Evolutionary conservation across 2,329 filamentous ascomycete species (phyloP).

Genomic region (Pseudogymnoascus sp.): DNA sequence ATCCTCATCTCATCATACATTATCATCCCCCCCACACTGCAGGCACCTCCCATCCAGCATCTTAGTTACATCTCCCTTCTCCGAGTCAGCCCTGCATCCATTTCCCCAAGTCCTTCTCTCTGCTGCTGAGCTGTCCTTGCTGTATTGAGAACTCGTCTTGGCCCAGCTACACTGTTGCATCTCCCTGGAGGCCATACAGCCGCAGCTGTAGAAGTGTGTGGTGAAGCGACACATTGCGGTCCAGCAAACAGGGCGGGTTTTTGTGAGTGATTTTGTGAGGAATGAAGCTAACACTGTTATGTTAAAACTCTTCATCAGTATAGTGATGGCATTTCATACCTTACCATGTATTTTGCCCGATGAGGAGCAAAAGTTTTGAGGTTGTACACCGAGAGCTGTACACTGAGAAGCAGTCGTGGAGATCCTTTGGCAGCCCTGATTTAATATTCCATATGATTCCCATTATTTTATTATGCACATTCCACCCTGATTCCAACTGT

Average conservation of each 20-base stretch:
- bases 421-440: not conserved
- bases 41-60: not conserved
- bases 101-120: not conserved
- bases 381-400: not conserved
- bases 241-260: not conserved
- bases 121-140: not conserved
- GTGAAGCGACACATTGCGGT: not conserved
- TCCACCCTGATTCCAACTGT: not conserved
- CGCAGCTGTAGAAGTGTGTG: not conserved
- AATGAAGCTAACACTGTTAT: not conserved
- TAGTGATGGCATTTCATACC: not conserved
- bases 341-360: not conserved
- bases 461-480: not conserved
- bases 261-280: not conserved
- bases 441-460: not conserved
- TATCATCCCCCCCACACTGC: not conserved
- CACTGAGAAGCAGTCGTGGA: not conserved
- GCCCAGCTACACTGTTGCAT: not conserved
- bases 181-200: not conserved
- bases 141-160: not conserved
- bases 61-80: not conserved
- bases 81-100: not conserved
- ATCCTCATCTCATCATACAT: no score
- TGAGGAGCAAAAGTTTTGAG: not conserved
- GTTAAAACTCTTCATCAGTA: no score